Evolutionary conservation across 305 asterid genomes (phyloP).

Genomic region (Plantago lanceolata): DNA sequence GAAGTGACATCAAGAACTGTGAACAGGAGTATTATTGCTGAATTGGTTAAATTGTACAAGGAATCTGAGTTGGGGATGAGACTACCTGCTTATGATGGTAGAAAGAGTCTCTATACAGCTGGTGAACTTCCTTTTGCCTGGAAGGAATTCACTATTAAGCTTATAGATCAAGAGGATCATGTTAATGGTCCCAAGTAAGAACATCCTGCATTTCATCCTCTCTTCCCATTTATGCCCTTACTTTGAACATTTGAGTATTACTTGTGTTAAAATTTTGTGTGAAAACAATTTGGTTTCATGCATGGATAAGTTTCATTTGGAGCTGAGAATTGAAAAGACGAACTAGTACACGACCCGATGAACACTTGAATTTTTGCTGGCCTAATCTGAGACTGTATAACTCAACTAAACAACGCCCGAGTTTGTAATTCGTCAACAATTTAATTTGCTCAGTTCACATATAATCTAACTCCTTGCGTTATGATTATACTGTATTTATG

Average conservation of each 20-base stretch:
- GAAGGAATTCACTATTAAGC: conserved; percentile 81
- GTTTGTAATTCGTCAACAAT: too few relatives aligned
- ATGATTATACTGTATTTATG: neutral
- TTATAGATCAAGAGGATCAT: conserved; percentile 75
- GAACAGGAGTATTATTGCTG: conserved; percentile 79
- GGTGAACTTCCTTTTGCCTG: conserved; percentile 92
- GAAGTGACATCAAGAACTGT: conserved; percentile 79
- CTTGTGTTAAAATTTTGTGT: too few relatives aligned
- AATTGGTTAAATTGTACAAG: conserved; percentile 69
- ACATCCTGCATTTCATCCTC: conserved; percentile 11
- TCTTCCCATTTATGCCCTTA: conserved; percentile 1
- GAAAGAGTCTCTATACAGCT: conserved; percentile 87
- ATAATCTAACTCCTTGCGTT: too few relatives aligned
- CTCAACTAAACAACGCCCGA: too few relatives aligned
- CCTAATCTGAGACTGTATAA: too few relatives aligned
- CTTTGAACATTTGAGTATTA: too few relatives aligned
- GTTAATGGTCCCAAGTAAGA: conserved; percentile 78
- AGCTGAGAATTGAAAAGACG: too few relatives aligned
- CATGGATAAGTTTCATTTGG: too few relatives aligned
- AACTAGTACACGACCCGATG: too few relatives aligned
- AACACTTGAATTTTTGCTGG: too few relatives aligned
- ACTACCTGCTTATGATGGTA: conserved; percentile 94
- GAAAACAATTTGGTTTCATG: too few relatives aligned
- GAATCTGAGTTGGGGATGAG: conserved; percentile 88
- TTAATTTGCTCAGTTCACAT: too few relatives aligned